Evolutionary conservation across 2,329 filamentous ascomycete species (phyloP).

Genomic region (Cytospora piceae): DNA sequence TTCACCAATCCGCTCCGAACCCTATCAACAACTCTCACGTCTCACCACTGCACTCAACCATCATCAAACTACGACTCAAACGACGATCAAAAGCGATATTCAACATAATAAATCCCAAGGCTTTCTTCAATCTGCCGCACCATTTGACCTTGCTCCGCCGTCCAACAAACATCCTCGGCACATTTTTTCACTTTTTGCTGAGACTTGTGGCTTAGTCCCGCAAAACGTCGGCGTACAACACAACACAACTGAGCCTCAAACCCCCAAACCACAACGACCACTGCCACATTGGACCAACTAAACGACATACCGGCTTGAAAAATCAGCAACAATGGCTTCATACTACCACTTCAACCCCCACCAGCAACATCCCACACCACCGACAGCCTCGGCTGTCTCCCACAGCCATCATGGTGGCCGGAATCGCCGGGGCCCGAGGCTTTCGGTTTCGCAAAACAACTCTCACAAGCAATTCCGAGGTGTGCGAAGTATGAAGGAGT

Average conservation of each 20-base stretch:
- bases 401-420: constrained; percentile 85
- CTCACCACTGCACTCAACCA: constrained; percentile 2
- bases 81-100: constrained; percentile 7
- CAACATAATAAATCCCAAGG: neutral
- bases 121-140: neutral
- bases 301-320: neutral
- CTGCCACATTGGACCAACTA: constrained; percentile 2
- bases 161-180: constrained; percentile 4
- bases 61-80: constrained; percentile 1
- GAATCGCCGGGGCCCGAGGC: constrained; percentile 80
- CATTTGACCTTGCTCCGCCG: constrained; percentile 6
- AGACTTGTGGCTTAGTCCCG: constrained; percentile 18
- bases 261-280: constrained; percentile 7
- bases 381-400: constrained; percentile 57
- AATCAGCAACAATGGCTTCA: constrained; percentile 55
- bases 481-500: constrained; percentile 83
- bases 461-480: constrained; percentile 84
- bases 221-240: constrained; percentile 21
- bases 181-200: constrained; percentile 18
- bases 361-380: constrained; percentile 60
- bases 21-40: constrained; percentile 20
- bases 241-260: constrained; percentile 11
- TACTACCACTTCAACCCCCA: constrained; percentile 67
- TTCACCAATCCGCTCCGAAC: constrained; percentile 25
- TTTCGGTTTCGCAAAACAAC: constrained; percentile 75